Base-by-base conservation (phyloP, 441 rosid species). In the Bruguiera hainesii region DNA sequence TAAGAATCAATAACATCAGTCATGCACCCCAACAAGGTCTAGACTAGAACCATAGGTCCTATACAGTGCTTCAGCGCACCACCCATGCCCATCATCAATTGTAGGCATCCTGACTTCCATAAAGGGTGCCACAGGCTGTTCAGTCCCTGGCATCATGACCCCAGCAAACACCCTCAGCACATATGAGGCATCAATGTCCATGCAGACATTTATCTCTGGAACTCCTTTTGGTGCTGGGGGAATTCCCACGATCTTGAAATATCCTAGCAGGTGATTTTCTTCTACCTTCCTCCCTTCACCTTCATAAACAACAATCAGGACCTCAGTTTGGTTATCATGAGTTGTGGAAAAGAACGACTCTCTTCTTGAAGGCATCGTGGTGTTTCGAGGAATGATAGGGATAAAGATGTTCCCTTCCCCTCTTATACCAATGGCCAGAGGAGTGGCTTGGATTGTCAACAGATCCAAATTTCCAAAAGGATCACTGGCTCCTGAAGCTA, bases 21-120 rank as follows among this genome's bases (percentile, higher is more conserved):
- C 84, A 68, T 79, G 88, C 71, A 87, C 71, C 19, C 86, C 80
- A 73, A 79, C 81, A 20, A 91, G 65, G 78, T 83, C 89, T 3
- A 90, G 77, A 56, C 78, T 49, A 31, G 93, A 77, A 25, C 96
- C 93, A 46, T 85, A 82, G 31, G 82, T 69, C 69, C 66, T 79
- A 74, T 73, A 63, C 60, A 93, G 79, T 56, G 91, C 96, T 66
- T 81, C 84, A 1, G 85, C 88, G 26, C 91, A 87, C 96, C 95
- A 90, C 42, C 91, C 95, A 64, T 90, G 96, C 39, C 98, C 97
- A 63, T 86, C 95, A 61, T 90, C 97, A 60, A 90, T 88, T 0
- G 86, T 89, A 0, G 98, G 98, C 98, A 93, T 82, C 80, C 91
- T 83, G 63, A 89, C 93, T 65, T 91, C 97, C 80, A 90, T 79